These are phyloP conservation scores for Crataegus laevigata DNA, from an alignment of 306 rosid genomes.

Conservation along the genomic window DNA sequence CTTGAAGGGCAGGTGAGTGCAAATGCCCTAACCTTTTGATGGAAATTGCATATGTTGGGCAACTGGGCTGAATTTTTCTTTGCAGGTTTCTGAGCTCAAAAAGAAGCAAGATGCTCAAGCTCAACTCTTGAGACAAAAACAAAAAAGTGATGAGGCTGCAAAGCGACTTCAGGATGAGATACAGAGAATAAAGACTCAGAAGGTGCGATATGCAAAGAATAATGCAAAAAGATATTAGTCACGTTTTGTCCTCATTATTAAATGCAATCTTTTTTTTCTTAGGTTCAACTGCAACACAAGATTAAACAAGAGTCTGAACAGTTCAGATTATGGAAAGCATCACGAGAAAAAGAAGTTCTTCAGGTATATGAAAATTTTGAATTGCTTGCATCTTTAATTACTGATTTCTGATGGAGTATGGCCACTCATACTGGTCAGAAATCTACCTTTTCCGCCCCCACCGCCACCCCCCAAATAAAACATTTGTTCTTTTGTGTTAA, in stretches of 20 bases:
- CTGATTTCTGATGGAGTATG: not conserved
- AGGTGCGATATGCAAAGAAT: slow-evolving; percentile 31
- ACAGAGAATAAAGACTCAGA: slow-evolving; percentile 80
- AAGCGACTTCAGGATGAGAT: slow-evolving; percentile 84
- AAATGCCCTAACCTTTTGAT: not conserved
- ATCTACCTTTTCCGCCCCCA: not conserved
- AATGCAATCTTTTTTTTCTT: slow-evolving; percentile 7
- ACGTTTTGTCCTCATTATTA: not conserved
- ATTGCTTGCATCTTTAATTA: not conserved
- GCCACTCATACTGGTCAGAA: not conserved
- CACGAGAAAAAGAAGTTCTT: slow-evolving; percentile 91
- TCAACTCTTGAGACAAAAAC: slow-evolving; percentile 73
- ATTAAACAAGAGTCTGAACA: slow-evolving; percentile 98
- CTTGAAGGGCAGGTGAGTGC: slow-evolving; percentile 76
- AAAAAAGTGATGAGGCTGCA: slow-evolving; percentile 85
- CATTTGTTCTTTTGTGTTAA: not conserved
- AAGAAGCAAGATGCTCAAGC: slow-evolving; percentile 93
- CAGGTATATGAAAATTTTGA: slow-evolving; percentile 49
- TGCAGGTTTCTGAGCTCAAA: slow-evolving; percentile 75
- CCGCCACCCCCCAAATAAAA: not conserved
- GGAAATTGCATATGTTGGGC: slow-evolving; percentile 7
- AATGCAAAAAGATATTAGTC: not conserved
- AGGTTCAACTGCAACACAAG: slow-evolving; percentile 97
- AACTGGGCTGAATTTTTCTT: slow-evolving; percentile 27
- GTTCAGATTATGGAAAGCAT: slow-evolving; percentile 91